These are phyloP conservation scores for Mortierella sp. DNA, from an alignment of 371 early-diverging fungal genomes.

Conservation along the genomic window DNA sequence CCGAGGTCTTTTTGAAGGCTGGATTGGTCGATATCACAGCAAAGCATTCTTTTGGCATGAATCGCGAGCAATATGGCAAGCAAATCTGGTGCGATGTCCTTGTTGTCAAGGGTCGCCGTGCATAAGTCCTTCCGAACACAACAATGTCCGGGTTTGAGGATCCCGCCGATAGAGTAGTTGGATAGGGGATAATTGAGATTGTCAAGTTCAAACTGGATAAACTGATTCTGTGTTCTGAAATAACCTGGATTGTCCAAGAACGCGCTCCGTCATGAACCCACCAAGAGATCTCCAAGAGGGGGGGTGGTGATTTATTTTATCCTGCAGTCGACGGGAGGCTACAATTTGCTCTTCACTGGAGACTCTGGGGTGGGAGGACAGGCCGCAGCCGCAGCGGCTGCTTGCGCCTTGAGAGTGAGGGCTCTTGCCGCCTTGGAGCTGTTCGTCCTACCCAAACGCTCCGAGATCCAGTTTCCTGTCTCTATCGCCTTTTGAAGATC, in stretches of 20 bases:
- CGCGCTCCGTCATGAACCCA: too few relatives aligned
- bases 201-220: too few relatives aligned
- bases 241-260: too few relatives aligned
- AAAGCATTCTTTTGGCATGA: slow-evolving; percentile 8
- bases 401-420: slow-evolving; percentile 39
- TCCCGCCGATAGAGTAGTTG: too few relatives aligned
- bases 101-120: slow-evolving; percentile 40
- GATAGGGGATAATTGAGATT: too few relatives aligned
- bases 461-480: slow-evolving; percentile 89
- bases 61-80: slow-evolving; percentile 1
- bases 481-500: slow-evolving; percentile 77
- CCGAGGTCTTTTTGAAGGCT: slow-evolving; percentile 20
- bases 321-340: neutral
- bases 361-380: slow-evolving; percentile 44
- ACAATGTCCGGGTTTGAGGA: too few relatives aligned
- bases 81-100: slow-evolving; percentile 19
- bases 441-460: slow-evolving; percentile 72
- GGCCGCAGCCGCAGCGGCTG: slow-evolving; percentile 38
- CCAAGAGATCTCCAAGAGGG: too few relatives aligned
- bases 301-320: too few relatives aligned
- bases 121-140: slow-evolving; percentile 13
- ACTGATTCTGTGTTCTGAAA: too few relatives aligned
- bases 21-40: slow-evolving; percentile 38
- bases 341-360: slow-evolving; percentile 45
- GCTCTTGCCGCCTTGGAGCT: slow-evolving; percentile 58